A percentile compares a stretch with the other conserved stretches of the same genome.
These are phyloP conservation scores for Phalaenopsis aphrodite DNA, from an alignment of 106 monocot genomes.

Conservation along the genomic window DNA sequence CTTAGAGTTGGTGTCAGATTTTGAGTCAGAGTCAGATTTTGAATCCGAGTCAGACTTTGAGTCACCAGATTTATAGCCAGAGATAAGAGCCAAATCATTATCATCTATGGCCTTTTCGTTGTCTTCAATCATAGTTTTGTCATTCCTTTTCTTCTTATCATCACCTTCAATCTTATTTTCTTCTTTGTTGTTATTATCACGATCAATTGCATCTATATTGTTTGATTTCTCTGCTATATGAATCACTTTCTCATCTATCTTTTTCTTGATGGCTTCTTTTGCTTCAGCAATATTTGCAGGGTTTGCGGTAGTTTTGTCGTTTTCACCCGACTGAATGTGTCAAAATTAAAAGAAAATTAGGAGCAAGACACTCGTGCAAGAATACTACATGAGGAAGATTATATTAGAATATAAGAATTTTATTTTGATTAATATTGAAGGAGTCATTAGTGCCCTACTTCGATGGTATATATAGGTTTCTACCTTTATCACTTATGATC, in stretches of 20 bases:
- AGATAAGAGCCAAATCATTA: background rate
- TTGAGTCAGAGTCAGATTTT: background rate
- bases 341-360: background rate
- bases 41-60: background rate
- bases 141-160: background rate
- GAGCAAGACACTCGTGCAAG: too few relatives aligned
- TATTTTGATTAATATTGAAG: too few relatives aligned
- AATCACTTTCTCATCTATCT: background rate
- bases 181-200: background rate
- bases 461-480: too few relatives aligned
- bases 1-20: background rate
- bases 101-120: background rate
- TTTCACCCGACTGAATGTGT: background rate
- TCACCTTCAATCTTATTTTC: background rate
- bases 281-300: background rate
- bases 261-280: background rate
- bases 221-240: background rate
- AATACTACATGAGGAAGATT: too few relatives aligned
- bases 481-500: too few relatives aligned
- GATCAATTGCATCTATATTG: background rate
- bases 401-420: too few relatives aligned
- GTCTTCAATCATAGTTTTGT: background rate
- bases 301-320: background rate
- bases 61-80: background rate
- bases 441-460: too few relatives aligned